Base-by-base conservation (phyloP, 495 filamentous ascomycete species). In the Penicillium atrosanguineum region DNA sequence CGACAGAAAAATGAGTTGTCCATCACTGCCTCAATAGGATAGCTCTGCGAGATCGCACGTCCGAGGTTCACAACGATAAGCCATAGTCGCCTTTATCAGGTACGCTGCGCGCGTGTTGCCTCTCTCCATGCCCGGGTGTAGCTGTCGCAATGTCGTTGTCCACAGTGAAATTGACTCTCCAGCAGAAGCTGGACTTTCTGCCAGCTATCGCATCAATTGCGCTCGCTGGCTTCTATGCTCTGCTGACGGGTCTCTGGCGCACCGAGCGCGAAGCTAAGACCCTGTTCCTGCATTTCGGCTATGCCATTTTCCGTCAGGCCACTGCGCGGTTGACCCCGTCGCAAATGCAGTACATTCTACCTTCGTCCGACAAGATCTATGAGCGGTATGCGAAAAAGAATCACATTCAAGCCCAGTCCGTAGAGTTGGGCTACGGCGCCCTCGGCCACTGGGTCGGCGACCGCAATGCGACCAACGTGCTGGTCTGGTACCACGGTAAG, bases 401-500 rank as follows among this genome's bases (percentile, higher is more conserved):
- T 9, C 65, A 69, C 39, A 62, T 78, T 42, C 52, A 65, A 6
- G 71, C 80, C 0, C 64, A 79, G 6, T 76, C 71, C 11, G 76
- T 81, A 26, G 69, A 78, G 2, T 67, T 86, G 21, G 65, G 69
- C 29, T 63, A 78, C 40, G 83, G 81, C n/a, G 77, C 74, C 0
- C 61, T 70, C 48, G 83, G 80, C 12, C 80, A 83, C 56, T 87
- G 85, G 84, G 53, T 86, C 6, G 84, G 85, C 0, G 64, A 74
- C 42, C 67, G 65, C 31, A 69, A 70, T 52, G 80, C 83, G 5
- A 65, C 79, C 53, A 78, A 83, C 48, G 63, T 82, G 12, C 57
- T 88, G 19, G 53, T 87, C 31, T 87, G 79, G 69, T 83, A 77
- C 53, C 83, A 85, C 50, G 85, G 80, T 82, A 45, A 37, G 72